Evolutionary conservation across 2,329 filamentous ascomycete species (phyloP), one percentile per base, ranked within the genome.

Genomic region (Rutstroemia sp.): DNA sequence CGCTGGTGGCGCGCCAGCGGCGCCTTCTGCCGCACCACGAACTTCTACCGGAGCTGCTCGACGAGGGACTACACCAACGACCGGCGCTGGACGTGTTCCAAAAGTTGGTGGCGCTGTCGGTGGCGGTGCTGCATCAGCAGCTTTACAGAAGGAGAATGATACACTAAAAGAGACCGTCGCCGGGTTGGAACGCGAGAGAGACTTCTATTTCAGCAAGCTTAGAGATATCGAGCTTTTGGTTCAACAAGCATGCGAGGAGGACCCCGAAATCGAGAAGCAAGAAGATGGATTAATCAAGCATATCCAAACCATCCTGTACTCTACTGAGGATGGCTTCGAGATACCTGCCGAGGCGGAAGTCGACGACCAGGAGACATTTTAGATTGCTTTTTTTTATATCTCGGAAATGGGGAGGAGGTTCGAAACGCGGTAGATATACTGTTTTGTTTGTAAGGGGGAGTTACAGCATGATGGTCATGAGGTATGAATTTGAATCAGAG

Each of bases 131-230:
- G 86, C 80, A 34, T 82, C 78, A 27, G 83, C 88, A 10, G 90
- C 86, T 4, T 76, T 99, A 65, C 83, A 89, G 70, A 81, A 88
- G 69, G 94, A 97, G 79, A 94, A 95, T 70, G 80, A 81, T 44
- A 88, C 88, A 27, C 80, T 97, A 65, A 96, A 96, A 79, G 92
- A 97, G 76, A 96, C 90, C 0, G 92, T 99, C n/a, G 80, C 83
- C 12, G 94, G 94, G 1, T 79, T 99, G 44, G 94, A 99, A 79
- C 87, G 94, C 66, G 94, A 99, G 77, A 83, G 94, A 50, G 94
- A 99, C 72, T 99, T 99, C 72, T 99, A 99, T 79, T 99, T 99
- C 75, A 95, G 89, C 80, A 99, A 99, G 79, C 80, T 99, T 62
- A 83, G 94, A 58, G 94, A 99, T 70, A 99, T 99, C 65, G 94